Percentiles rank a stretch among this genome's conserved stretches.
phyloP scores from a whole-genome alignment of 2,329 filamentous ascomycete species.

The Neofusicoccum umdonicola region DNA sequence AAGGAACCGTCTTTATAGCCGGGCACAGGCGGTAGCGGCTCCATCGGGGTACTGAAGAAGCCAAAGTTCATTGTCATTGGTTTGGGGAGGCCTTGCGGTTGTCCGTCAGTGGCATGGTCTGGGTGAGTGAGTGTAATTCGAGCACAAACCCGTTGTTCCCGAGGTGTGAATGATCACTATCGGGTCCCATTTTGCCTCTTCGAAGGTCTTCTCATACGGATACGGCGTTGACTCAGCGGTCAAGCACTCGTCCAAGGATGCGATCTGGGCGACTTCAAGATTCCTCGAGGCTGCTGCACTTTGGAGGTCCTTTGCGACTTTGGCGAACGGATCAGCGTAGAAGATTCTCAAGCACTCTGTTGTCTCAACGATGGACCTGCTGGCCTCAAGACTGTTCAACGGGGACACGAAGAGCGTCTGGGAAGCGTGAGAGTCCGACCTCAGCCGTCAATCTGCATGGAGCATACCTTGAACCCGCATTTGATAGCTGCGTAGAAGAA shows the following conservation, averaged over 20 bases:
- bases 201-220: constrained; percentile 23
- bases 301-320: constrained; percentile 13
- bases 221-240: background rate
- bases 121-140: too few relatives aligned
- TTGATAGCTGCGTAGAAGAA: constrained; percentile 25
- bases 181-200: constrained; percentile 25
- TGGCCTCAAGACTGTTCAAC: constrained; percentile 21
- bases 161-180: constrained; percentile 32
- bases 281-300: constrained; percentile 14
- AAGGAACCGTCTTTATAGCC: background rate
- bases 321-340: background rate
- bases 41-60: background rate
- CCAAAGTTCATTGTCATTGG: constrained; percentile 22
- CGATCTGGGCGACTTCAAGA: constrained; percentile 3
- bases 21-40: background rate
- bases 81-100: constrained; percentile 29
- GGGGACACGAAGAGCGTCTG: constrained; percentile 21
- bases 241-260: constrained; percentile 1
- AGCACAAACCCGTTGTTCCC: constrained; percentile 25
- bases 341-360: constrained; percentile 13
- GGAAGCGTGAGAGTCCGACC: background rate
- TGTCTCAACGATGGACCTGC: constrained; percentile 16
- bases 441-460: too few relatives aligned
- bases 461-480: constrained; percentile 24
- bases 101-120: too few relatives aligned